Evolutionary conservation across 176 grass and related monocot species (phyloP).

Genomic region (Triticum aestivum): DNA sequence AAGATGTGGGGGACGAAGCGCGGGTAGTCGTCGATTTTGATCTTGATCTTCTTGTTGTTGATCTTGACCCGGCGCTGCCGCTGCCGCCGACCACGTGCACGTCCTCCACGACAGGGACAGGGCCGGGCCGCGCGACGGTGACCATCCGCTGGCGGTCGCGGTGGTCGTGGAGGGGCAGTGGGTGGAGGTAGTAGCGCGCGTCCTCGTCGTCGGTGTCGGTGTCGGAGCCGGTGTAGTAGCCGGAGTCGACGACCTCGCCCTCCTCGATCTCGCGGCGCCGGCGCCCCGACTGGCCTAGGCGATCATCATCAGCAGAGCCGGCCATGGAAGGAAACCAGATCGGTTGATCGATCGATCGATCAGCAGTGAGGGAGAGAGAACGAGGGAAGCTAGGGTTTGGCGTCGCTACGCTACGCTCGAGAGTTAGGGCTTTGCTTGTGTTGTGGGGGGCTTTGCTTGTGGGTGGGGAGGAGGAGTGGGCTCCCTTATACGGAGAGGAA

Average conservation of each 20-base stretch:
- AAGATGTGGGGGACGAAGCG: background rate
- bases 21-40: background rate
- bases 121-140: no score
- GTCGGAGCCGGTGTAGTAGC: background rate
- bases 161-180: background rate
- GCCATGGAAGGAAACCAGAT: background rate
- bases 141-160: background rate
- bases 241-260: conserved; percentile 13
- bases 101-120: no score
- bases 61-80: background rate
- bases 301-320: background rate
- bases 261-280: background rate
- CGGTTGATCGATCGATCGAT: background rate
- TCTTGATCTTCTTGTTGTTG: no score
- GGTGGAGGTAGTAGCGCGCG: background rate
- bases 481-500: background rate
- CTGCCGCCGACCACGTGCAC: no score
- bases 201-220: conserved; percentile 1
- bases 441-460: background rate
- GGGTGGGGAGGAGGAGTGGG: background rate
- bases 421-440: conserved; percentile 3
- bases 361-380: background rate
- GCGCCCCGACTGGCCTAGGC: background rate
- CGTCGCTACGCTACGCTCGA: background rate
- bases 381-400: background rate